Evolutionary conservation across 176 grass and related monocot species (phyloP).

Genomic region (Carex littledalei): DNA sequence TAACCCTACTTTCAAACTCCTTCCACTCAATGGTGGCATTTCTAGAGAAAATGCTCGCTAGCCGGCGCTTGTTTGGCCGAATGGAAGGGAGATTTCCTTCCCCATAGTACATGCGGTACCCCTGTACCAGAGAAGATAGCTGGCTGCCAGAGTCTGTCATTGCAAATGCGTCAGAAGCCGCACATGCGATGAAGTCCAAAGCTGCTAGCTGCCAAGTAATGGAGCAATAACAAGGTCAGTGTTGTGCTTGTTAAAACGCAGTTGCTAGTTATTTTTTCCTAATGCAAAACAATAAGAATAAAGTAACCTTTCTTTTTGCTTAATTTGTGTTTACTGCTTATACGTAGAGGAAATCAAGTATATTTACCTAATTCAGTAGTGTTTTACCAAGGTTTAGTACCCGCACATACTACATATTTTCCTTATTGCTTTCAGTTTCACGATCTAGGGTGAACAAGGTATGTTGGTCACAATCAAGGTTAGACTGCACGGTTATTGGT

Average conservation of each 20-base stretch:
- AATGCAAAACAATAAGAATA: neutral
- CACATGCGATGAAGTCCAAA: slow-evolving; percentile 88
- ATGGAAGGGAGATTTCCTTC: slow-evolving; percentile 68
- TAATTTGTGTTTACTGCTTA: neutral
- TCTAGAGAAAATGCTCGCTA: slow-evolving; percentile 80
- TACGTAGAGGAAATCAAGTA: neutral
- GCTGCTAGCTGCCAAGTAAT: slow-evolving; percentile 66
- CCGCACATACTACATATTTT: too few relatives aligned
- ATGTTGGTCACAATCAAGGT: neutral
- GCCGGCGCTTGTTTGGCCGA: slow-evolving; percentile 75
- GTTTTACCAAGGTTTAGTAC: neutral
- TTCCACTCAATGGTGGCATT: slow-evolving; percentile 92
- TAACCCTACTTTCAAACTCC: slow-evolving; percentile 84
- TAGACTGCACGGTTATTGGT: neutral
- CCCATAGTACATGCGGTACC: slow-evolving; percentile 96
- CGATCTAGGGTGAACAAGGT: neutral
- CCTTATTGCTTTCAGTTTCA: neutral
- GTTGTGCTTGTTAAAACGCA: neutral
- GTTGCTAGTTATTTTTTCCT: neutral
- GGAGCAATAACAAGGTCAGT: neutral
- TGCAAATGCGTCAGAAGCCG: slow-evolving; percentile 92
- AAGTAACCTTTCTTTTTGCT: neutral
- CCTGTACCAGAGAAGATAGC: slow-evolving; percentile 85
- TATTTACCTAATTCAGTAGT: neutral
- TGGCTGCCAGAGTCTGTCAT: slow-evolving; percentile 97